These are phyloP conservation scores for Magnaporthiopsis rhizophila DNA, from an alignment of 2,329 filamentous ascomycete species.

Conservation along the genomic window DNA sequence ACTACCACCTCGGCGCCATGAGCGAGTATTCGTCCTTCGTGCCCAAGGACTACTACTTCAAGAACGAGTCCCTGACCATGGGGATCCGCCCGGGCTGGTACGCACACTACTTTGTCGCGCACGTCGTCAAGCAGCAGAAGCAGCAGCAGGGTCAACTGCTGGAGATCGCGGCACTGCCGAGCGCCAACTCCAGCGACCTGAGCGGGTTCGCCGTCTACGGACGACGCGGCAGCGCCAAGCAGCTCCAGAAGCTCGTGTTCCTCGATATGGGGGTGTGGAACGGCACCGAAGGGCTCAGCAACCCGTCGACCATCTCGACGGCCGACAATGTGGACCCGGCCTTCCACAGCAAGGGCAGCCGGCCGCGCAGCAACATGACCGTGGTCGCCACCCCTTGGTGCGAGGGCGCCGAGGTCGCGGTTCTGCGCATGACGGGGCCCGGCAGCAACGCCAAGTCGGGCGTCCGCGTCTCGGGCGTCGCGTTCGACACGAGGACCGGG, in stretches of 20 bases:
- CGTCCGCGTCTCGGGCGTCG: slow-evolving; percentile 22
- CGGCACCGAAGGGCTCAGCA: slow-evolving; percentile 24
- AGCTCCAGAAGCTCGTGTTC: slow-evolving; percentile 24
- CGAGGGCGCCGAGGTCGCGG: slow-evolving; percentile 15
- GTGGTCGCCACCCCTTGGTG: slow-evolving; percentile 22
- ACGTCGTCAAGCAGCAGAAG: slow-evolving; percentile 14
- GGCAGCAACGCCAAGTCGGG: slow-evolving; percentile 28
- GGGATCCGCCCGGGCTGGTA: slow-evolving; percentile 26
- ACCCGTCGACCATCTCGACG: slow-evolving; percentile 23
- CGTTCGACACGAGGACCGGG: slow-evolving; percentile 22
- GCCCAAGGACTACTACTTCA: slow-evolving; percentile 17
- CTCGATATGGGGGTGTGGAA: slow-evolving; percentile 29
- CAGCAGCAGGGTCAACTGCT: not conserved
- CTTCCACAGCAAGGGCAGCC: slow-evolving; percentile 20
- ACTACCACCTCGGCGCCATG: slow-evolving; percentile 15
- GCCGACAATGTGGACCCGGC: slow-evolving; percentile 17
- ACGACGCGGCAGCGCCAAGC: slow-evolving; percentile 1
- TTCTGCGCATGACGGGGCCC: slow-evolving; percentile 21
- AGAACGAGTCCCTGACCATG: slow-evolving; percentile 21
- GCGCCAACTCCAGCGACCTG: slow-evolving; percentile 24
- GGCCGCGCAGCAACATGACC: slow-evolving; percentile 18
- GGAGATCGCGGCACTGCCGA: slow-evolving; percentile 22
- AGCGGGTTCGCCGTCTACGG: slow-evolving; percentile 25
- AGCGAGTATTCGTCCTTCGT: slow-evolving; percentile 17
- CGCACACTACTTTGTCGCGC: slow-evolving; percentile 26